Conservation (phyloP, 257 asterid genomes). For the Ajuga chamaepitys region DNA sequence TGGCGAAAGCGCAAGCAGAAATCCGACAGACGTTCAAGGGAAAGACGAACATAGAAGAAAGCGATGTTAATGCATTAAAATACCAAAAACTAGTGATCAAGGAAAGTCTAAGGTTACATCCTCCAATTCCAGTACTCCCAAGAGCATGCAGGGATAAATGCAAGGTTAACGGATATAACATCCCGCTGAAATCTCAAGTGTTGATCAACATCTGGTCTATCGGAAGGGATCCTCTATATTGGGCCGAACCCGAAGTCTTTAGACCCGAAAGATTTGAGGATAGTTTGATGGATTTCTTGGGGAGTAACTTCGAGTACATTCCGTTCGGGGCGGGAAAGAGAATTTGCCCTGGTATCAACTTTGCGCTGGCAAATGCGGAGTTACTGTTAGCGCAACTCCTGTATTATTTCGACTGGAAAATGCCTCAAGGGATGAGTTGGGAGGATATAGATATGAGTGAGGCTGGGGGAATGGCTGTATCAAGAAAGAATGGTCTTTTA, state of each 20-base stretch:
- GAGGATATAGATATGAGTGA: conserved; percentile 20
- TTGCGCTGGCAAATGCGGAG: conserved; percentile 16
- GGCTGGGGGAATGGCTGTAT: conserved; percentile 9
- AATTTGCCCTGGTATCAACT: conserved; percentile 22
- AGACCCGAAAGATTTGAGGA: conserved; percentile 21
- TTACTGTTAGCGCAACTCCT: conserved; percentile 20
- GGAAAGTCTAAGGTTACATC: conserved; percentile 31
- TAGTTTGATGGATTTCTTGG: conserved; percentile 14
- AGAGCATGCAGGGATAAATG: conserved; percentile 26
- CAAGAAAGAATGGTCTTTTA: conserved; percentile 4
- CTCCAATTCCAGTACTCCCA: conserved; percentile 25
- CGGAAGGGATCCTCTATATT: conserved; percentile 25
- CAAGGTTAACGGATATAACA: conserved; percentile 14
- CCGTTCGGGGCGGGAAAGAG: conserved; percentile 33
- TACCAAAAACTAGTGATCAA: conserved; percentile 23
- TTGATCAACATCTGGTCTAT: conserved; percentile 22
- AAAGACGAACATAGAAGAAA: conserved; percentile 7
- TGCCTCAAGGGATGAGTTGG: conserved; percentile 2
- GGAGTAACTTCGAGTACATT: conserved; percentile 14
- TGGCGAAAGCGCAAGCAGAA: conserved; percentile 21
- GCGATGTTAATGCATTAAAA: background rate
- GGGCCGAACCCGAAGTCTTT: conserved; percentile 21
- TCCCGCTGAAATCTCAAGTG: conserved; percentile 19
- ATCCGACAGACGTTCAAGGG: conserved; percentile 15
- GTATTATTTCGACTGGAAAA: conserved; percentile 25